Evolutionary conservation across 2,329 filamentous ascomycete genomes (phyloP), one percentile per base, ranked within the genome.

Genomic region (Fusarium scirpi): DNA sequence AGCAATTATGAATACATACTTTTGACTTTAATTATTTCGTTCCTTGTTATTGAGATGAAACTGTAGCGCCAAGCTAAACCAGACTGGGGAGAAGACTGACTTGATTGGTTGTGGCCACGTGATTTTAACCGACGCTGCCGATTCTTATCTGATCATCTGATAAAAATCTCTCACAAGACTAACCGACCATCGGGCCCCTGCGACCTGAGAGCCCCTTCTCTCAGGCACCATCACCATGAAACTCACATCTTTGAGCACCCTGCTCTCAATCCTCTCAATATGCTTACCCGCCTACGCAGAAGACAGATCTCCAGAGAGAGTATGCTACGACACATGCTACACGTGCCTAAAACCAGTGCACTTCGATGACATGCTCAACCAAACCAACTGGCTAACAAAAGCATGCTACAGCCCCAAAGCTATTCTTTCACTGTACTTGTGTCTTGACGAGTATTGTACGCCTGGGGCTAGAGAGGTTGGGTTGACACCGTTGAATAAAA

Each of bases 381-480:
- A 67, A 20, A 70, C 72, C 8, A 69, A 57, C n/a, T 57, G 67
- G 10, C 56, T 65, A 8, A 64, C 67, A 16, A 63, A 65, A 16
- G 53, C 70, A 3, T 83, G 81, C 59, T 64, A 74, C 30, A 82
- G 79, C 32, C 67, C 58, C 1, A 66, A 77, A 29, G 66, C 70
- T 3, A 65, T 78, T 5, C 10, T 69, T 2, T 82, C 81, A 4
- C 66, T 82, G 11, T 82, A 80, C 18, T 61, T 84, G 0, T 85
- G 83, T 40, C 46, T 80, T 13, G 66, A 74, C 6, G 67, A 78
- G 5, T 79, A 81, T 70, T 84, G 83, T 64, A 67, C 68, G 30
- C 62, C 65, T 5, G 72, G 66, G 1, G 75, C 77, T 5, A 64
- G 74, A 11, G 62, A 65, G 2, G 67, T 41, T 0, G 78, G 77